phyloP scores from a whole-genome alignment of 1,284 basidiomycete species.

The Apiotrichum akiyoshidainum region DNA sequence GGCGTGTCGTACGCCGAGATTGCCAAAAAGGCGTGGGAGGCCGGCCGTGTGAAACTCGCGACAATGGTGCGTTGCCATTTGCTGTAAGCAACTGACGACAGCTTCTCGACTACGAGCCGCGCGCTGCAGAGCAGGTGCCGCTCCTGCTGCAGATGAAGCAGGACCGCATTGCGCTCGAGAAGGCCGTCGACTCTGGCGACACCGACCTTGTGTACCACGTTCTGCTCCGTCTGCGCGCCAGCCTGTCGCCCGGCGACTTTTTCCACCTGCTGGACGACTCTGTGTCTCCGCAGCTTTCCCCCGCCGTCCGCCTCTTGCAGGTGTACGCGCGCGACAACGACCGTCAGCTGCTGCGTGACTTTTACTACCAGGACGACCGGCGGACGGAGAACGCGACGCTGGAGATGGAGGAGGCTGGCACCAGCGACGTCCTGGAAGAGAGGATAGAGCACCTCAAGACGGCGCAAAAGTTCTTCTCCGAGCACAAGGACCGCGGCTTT shows the following conservation, averaged over 20 bases:
- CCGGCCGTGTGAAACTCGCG: conserved; percentile 76
- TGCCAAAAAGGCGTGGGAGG: conserved; percentile 88
- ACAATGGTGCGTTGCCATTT: conserved; percentile 63
- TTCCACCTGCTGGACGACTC: conserved; percentile 92
- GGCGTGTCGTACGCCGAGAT: conserved; percentile 90
- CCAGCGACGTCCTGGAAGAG: conserved; percentile 62
- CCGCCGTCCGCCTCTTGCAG: conserved; percentile 72
- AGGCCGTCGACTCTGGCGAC: conserved; percentile 91
- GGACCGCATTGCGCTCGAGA: conserved; percentile 78
- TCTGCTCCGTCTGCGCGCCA: conserved; percentile 75
- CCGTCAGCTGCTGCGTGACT: conserved; percentile 85
- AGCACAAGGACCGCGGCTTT: conserved; percentile 85
- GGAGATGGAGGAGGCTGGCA: conserved; percentile 74
- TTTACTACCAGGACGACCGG: conserved; percentile 97
- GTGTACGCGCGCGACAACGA: conserved; percentile 88
- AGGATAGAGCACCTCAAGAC: conserved; percentile 70
- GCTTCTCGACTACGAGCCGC: conserved; percentile 87
- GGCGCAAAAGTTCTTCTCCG: conserved; percentile 87
- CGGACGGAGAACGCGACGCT: conserved; percentile 85
- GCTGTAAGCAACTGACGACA: conserved; percentile 38
- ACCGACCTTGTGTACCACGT: conserved; percentile 94
- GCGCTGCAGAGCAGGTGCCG: conserved; percentile 89
- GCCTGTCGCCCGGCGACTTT: conserved; percentile 83
- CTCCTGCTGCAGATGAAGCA: conserved; percentile 91
- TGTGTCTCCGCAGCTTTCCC: conserved; percentile 62